These are phyloP conservation scores for Pseudopithomyces chartarum DNA, from an alignment of 2,329 filamentous ascomycete species.

Conservation along the genomic window DNA sequence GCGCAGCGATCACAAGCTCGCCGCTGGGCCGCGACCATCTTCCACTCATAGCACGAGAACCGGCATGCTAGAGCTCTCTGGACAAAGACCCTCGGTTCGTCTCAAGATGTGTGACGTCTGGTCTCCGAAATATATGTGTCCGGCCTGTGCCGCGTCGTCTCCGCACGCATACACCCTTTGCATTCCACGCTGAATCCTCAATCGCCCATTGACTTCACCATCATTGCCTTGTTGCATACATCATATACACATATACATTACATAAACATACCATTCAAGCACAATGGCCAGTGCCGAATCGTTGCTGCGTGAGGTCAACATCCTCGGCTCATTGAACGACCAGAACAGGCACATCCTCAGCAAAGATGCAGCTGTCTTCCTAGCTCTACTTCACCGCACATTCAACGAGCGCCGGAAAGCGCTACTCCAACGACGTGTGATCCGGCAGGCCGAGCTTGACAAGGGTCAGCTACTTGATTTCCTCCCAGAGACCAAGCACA, in stretches of 20 bases:
- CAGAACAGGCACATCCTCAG: conserved; percentile 88
- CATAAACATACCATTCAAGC: conserved; percentile 10
- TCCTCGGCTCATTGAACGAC: conserved; percentile 79
- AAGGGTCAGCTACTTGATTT: conserved; percentile 89
- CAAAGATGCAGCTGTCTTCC: conserved; percentile 86
- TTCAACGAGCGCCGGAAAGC: conserved; percentile 90
- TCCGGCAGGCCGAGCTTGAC: conserved; percentile 92
- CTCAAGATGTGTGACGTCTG: conserved; percentile 40
- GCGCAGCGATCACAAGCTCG: conserved; percentile 39
- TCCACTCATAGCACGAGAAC: conserved; percentile 36
- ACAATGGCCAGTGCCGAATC: conserved; percentile 61
- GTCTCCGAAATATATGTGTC: conserved; percentile 32
- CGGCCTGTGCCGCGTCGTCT: conserved; percentile 24
- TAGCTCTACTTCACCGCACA: conserved; percentile 90
- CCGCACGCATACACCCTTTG: conserved; percentile 33
- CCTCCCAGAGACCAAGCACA: conserved; percentile 91
- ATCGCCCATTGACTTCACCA: conserved; percentile 7
- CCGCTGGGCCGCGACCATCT: conserved; percentile 26
- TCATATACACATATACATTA: too few species aligned
- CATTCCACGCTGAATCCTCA: conserved; percentile 21
- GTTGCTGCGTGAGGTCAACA: conserved; percentile 85
- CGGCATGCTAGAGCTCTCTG: conserved; percentile 29
- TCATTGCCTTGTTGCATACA: too few species aligned
- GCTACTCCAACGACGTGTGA: conserved; percentile 82
- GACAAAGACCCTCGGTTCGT: conserved; percentile 42